phyloP scores from a whole-genome alignment of 768 basidiomycete genomes.

The Leccinum subgranulosum region DNA sequence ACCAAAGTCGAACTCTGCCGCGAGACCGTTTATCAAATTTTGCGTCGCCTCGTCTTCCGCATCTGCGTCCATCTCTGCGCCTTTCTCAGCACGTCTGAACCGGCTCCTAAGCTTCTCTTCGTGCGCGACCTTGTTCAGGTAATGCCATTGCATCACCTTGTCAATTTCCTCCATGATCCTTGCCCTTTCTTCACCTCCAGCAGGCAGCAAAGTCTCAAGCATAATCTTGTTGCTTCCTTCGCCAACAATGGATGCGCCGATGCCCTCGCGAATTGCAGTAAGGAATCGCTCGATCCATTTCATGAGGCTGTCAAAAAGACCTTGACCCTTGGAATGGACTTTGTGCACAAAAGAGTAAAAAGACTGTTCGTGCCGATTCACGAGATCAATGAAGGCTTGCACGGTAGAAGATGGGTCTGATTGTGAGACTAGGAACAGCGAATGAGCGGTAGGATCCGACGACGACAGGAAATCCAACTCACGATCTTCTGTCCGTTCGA shows the following conservation, averaged over 20 bases:
- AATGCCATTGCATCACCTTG: conserved; percentile 86
- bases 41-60: conserved; percentile 79
- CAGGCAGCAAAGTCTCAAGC: conserved; percentile 88
- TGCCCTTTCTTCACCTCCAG: conserved; percentile 70
- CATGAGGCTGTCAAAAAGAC: conserved; percentile 92
- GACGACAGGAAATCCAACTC: conserved; percentile 31
- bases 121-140: conserved; percentile 88
- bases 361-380: conserved; percentile 89
- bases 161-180: conserved; percentile 85
- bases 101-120: conserved; percentile 89
- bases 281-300: conserved; percentile 96
- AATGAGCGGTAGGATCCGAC: neutral
- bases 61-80: conserved; percentile 47
- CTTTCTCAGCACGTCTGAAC: conserved; percentile 60
- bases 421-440: conserved; percentile 56
- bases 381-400: conserved; percentile 88
- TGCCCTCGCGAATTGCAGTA: conserved; percentile 83
- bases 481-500: conserved; percentile 90
- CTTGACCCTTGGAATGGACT: conserved; percentile 95
- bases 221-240: conserved; percentile 42
- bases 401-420: conserved; percentile 85
- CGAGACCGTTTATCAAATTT: conserved; percentile 75
- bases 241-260: conserved; percentile 43
- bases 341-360: conserved; percentile 99
- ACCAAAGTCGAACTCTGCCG: conserved; percentile 78